These are phyloP conservation scores for Ceratocystis harringtonii DNA, from an alignment of 2,329 filamentous ascomycete genomes.

Conservation along the genomic window DNA sequence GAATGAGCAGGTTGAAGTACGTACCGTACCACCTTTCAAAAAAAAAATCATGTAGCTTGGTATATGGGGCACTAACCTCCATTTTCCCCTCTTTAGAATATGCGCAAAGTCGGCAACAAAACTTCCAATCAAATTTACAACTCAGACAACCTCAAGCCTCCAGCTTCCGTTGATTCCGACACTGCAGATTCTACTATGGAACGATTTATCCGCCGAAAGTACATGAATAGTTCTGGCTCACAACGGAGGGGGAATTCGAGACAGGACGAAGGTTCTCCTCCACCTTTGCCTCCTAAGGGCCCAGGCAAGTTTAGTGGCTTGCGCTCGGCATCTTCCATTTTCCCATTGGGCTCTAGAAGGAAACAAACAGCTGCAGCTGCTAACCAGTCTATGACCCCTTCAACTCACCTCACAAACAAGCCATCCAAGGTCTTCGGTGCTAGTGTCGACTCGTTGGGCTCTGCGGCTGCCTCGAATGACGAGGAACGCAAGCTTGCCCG, in stretches of 20 bases:
- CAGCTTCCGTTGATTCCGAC: constrained; percentile 78
- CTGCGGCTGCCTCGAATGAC: constrained; percentile 36
- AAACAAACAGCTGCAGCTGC: constrained; percentile 31
- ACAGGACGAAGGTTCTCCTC: constrained; percentile 40
- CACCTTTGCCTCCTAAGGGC: constrained; percentile 47
- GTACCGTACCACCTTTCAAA: constrained; percentile 21
- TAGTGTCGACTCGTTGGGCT: constrained; percentile 34
- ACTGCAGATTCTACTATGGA: constrained; percentile 92
- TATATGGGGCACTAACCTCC: background rate
- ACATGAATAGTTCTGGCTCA: constrained; percentile 42
- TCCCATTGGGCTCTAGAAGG: constrained; percentile 46
- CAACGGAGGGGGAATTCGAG: constrained; percentile 28
- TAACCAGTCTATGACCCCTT: constrained; percentile 18
- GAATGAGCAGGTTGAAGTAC: constrained; percentile 87
- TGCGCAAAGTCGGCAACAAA: constrained; percentile 82
- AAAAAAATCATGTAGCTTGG: background rate
- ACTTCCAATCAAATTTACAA: constrained; percentile 84
- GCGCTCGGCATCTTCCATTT: constrained; percentile 50
- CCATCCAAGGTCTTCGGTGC: constrained; percentile 55
- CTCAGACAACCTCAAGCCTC: constrained; percentile 63
- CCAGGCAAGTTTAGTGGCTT: constrained; percentile 43
- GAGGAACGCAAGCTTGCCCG: constrained; percentile 62
- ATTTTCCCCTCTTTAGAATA: constrained; percentile 44
- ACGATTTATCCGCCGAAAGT: constrained; percentile 87
- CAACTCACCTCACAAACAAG: constrained; percentile 41